Evolutionary conservation across 148 eudicot species (phyloP).

Genomic region (Rhododendron kiyosumense): DNA sequence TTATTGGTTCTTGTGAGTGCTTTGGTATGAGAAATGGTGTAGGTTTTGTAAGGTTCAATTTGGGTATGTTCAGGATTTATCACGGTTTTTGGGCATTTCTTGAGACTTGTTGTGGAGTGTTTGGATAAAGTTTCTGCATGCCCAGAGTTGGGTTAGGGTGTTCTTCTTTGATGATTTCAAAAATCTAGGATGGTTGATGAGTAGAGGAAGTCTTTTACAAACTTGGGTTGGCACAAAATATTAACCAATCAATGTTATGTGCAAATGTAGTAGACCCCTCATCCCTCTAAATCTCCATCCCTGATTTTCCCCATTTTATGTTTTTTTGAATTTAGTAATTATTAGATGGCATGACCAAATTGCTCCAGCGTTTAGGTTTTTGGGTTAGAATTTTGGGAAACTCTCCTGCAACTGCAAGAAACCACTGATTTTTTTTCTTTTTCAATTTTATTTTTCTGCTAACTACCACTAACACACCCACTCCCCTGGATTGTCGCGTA

Average conservation of each 20-base stretch:
- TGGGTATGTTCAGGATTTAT: not conserved
- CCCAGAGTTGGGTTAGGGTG: not conserved
- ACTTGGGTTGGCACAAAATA: not conserved
- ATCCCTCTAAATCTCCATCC: not conserved
- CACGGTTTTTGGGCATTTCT: not conserved
- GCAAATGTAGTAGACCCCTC: not conserved
- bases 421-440: too few relatives aligned
- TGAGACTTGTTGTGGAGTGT: not conserved
- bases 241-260: not conserved
- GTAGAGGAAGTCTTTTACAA: too few relatives aligned
- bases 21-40: not conserved
- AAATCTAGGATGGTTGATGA: not conserved
- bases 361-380: too few relatives aligned
- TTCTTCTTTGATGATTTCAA: not conserved
- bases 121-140: not conserved
- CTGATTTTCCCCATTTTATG: too few relatives aligned
- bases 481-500: not conserved
- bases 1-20: not conserved
- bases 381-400: too few relatives aligned
- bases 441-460: too few relatives aligned
- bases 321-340: too few relatives aligned
- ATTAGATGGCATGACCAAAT: too few relatives aligned
- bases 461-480: too few relatives aligned
- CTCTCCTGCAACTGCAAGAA: too few relatives aligned
- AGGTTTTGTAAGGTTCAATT: not conserved